Conservation (phyloP, 2,329 filamentous ascomycete species). For the Monilinia laxa region DNA sequence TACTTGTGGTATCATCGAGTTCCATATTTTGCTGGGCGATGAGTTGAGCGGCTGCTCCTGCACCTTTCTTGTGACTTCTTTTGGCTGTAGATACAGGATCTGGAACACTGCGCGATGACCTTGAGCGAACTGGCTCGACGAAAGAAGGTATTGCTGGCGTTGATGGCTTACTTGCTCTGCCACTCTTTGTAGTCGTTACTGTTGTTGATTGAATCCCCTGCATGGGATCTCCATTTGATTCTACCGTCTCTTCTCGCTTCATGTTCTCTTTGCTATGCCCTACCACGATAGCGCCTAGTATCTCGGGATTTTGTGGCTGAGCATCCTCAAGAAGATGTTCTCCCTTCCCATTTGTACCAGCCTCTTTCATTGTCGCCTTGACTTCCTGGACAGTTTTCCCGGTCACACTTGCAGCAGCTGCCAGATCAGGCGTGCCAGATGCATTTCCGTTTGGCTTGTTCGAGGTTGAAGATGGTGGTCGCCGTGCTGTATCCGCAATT, state of each 20-base stretch:
- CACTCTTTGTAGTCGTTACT: slow-evolving; percentile 57
- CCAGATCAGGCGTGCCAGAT: slow-evolving; percentile 38
- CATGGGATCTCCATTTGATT: slow-evolving; percentile 45
- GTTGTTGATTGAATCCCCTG: slow-evolving; percentile 41
- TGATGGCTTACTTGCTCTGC: slow-evolving; percentile 64
- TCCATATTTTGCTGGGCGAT: slow-evolving; percentile 42
- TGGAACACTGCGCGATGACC: slow-evolving; percentile 51
- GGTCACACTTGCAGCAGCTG: slow-evolving; percentile 35
- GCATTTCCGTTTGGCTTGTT: slow-evolving; percentile 58
- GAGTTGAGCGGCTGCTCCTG: slow-evolving; percentile 41
- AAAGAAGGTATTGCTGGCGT: slow-evolving; percentile 62
- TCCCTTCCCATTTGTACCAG: slow-evolving; percentile 40
- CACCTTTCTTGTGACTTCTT: slow-evolving; percentile 60
- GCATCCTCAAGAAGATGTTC: slow-evolving; percentile 39
- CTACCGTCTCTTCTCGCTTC: slow-evolving; percentile 51
- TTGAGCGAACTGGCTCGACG: slow-evolving; percentile 53
- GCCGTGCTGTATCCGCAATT: slow-evolving; percentile 54
- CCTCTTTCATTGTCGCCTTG: slow-evolving; percentile 55
- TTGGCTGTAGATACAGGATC: slow-evolving; percentile 44
- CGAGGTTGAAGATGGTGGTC: slow-evolving; percentile 60
- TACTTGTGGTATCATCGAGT: slow-evolving; percentile 48
- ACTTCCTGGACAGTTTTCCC: slow-evolving; percentile 46
- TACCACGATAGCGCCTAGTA: slow-evolving; percentile 36
- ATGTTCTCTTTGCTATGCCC: slow-evolving; percentile 47
- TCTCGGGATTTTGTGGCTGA: slow-evolving; percentile 40